Conservation (phyloP, 495 filamentous ascomycete genomes). For the Letharia columbiana region DNA sequence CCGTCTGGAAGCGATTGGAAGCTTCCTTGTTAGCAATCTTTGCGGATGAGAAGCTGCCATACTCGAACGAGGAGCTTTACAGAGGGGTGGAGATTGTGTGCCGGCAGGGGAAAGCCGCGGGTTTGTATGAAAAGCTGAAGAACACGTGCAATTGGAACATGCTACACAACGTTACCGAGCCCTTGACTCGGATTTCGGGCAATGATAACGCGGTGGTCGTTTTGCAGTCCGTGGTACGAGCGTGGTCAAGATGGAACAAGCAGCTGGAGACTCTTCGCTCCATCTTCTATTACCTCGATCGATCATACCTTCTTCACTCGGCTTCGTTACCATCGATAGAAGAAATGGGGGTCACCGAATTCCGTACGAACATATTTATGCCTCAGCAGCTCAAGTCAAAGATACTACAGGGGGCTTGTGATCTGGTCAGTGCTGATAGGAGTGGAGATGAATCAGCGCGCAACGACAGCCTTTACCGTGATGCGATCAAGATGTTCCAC, state of each 20-base stretch:
- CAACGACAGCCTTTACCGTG: slow-evolving; percentile 51
- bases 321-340: slow-evolving; percentile 48
- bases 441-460: slow-evolving; percentile 37
- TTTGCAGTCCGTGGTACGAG: slow-evolving; percentile 52
- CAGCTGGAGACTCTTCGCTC: slow-evolving; percentile 70
- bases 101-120: slow-evolving; percentile 58
- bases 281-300: slow-evolving; percentile 87
- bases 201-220: slow-evolving; percentile 51
- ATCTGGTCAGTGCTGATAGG: slow-evolving; percentile 67
- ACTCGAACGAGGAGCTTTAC: slow-evolving; percentile 80
- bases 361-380: slow-evolving; percentile 47
- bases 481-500: slow-evolving; percentile 71
- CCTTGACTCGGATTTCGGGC: slow-evolving; percentile 42
- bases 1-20: slow-evolving; percentile 62
- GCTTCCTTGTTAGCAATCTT: slow-evolving; percentile 67
- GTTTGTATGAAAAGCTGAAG: slow-evolving; percentile 54
- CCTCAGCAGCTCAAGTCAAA: slow-evolving; percentile 43
- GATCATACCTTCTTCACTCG: slow-evolving; percentile 71
- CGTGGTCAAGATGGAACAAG: slow-evolving; percentile 72
- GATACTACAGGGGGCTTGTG: slow-evolving; percentile 63
- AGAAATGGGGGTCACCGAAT: slow-evolving; percentile 50
- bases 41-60: slow-evolving; percentile 45
- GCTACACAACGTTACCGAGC: slow-evolving; percentile 43
- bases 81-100: slow-evolving; percentile 85
- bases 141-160: slow-evolving; percentile 57